phyloP scores from a whole-genome alignment of 2,329 filamentous ascomycete species.

The Exserohilum turcica region DNA sequence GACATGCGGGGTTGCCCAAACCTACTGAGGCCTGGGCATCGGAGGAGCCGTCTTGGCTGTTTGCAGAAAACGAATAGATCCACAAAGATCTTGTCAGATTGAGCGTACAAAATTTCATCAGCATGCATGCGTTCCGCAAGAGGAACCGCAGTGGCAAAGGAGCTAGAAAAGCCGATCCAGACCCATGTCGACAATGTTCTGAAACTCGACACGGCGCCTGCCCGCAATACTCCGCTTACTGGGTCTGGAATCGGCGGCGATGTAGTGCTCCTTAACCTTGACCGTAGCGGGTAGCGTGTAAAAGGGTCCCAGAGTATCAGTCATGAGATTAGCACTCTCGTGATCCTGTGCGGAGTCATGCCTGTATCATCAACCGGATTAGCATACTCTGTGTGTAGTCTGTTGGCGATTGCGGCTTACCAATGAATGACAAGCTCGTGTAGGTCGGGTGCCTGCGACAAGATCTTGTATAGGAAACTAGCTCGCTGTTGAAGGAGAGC shows the following conservation, averaged over 20 bases:
- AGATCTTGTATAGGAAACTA: slow-evolving; percentile 29
- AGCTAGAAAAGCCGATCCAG: slow-evolving; percentile 23
- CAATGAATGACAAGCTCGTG: slow-evolving; percentile 36
- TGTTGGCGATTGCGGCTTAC: background rate
- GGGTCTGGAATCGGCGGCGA: slow-evolving; percentile 31
- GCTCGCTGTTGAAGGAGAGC: slow-evolving; percentile 35
- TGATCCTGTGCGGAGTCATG: slow-evolving; percentile 38
- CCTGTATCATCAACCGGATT: slow-evolving; percentile 7
- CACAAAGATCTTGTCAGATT: background rate
- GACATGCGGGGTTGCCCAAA: background rate
- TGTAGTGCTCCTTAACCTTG: slow-evolving; percentile 35
- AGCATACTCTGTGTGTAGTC: background rate
- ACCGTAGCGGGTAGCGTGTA: slow-evolving; percentile 24
- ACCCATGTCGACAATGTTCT: slow-evolving; percentile 30
- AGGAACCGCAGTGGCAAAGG: background rate
- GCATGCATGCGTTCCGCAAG: background rate
- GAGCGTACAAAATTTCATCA: background rate
- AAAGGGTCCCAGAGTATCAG: slow-evolving; percentile 33
- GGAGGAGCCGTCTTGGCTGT: background rate
- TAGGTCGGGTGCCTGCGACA: slow-evolving; percentile 34
- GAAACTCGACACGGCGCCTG: slow-evolving; percentile 37
- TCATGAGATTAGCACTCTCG: slow-evolving; percentile 26
- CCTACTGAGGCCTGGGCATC: background rate
- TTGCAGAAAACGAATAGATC: background rate
- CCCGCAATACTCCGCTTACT: slow-evolving; percentile 31